Base-by-base conservation (phyloP, 2,329 filamentous ascomycete genomes). In the Pestalotiopsis sp. region DNA sequence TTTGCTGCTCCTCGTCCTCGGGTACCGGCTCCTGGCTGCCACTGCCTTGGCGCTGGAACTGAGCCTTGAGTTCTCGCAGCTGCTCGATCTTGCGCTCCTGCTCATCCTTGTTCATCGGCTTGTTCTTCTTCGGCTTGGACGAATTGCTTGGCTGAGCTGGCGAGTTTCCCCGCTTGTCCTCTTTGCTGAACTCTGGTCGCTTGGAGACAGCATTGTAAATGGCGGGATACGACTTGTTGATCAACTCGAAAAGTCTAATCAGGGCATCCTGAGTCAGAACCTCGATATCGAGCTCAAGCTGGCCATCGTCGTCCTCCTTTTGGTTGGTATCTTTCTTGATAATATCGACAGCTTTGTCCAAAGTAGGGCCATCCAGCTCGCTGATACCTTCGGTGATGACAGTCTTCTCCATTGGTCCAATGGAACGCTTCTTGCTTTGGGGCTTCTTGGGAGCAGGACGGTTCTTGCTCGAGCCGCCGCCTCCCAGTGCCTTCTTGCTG, bases 301-400 rank as follows among this genome's bases (percentile, higher is more conserved):
- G 87, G 67, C 87, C 87, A 25, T 85, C 85, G 39, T 85, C 87
- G 71, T 89, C 89, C 78, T 90, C 87, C 86, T 88, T 59, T 56
- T 82, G 93, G 83, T 84, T 93, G 80, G 83, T 97, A 73, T 97
- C 95, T 72, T 89, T 90, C 79, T 97, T 94, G 77, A 99, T 98
- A 71, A 98, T 95, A 69, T 92, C 90, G 39, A 98, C 93, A 0
- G 95, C 94, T 73, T 90, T 89, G 64, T 91, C 88, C 76, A 97
- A 92, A 73, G 93, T 90, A n/a, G 86, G 85, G 64, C 92, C 91
- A 20, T 94, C 91, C 68, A 98, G 89, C 71, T 91, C 91, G 74
- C 91, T 92, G 72, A 97, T 96, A 14, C 93, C 92, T 69, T 92
- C 91, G 1, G 94, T 95, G 69, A 99, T 97, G 72, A 95, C 89